Evolutionary conservation across 2,329 filamentous ascomycete genomes (phyloP).

Genomic region (Colletotrichum endophyticum): DNA sequence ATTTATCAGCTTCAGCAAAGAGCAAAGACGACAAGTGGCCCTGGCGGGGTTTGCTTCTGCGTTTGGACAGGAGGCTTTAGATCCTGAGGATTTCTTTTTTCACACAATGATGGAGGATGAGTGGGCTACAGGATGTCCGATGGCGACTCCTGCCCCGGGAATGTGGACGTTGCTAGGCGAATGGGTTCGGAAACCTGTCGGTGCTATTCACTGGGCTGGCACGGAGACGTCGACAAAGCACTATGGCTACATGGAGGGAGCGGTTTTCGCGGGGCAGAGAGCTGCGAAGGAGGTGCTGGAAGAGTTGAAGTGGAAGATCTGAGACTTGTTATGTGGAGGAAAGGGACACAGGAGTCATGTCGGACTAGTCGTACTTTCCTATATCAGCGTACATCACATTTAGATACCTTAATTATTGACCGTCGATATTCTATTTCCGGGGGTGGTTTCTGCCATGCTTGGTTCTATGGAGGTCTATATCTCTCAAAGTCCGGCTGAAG

Average conservation of each 20-base stretch:
- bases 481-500: not conserved
- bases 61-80: constrained; percentile 19
- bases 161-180: constrained; percentile 20
- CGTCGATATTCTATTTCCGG: not conserved
- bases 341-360: not conserved
- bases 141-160: constrained; percentile 15
- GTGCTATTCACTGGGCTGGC: constrained; percentile 13
- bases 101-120: constrained; percentile 21
- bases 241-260: constrained; percentile 16
- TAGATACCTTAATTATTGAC: not conserved
- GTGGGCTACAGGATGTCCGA: constrained; percentile 11
- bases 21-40: constrained; percentile 13
- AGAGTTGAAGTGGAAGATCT: constrained; percentile 13
- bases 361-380: not conserved
- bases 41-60: constrained; percentile 18
- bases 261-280: constrained; percentile 13
- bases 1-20: constrained; percentile 7
- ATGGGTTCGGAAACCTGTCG: constrained; percentile 19
- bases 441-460: accelerated
- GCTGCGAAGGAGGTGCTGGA: constrained; percentile 14
- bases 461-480: not conserved
- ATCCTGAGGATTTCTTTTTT: constrained; percentile 18
- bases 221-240: constrained; percentile 18
- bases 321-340: not conserved
- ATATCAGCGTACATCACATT: not conserved